phyloP scores from a whole-genome alignment of 441 rosid species.

The Erodium texanum region DNA sequence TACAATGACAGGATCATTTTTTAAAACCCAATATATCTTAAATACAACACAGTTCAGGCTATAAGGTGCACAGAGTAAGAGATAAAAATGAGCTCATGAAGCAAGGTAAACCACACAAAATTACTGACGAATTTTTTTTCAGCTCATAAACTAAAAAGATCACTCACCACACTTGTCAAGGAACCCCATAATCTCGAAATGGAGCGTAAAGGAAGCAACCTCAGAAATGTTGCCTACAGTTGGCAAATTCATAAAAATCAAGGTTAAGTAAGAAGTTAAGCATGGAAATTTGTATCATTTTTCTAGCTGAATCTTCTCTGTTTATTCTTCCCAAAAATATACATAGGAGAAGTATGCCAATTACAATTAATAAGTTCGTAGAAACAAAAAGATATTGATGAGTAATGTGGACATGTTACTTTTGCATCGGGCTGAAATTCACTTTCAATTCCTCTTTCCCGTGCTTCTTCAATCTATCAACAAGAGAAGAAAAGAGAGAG shows the following conservation, averaged over 20 bases:
- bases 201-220: conserved; percentile 66
- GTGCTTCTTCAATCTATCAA: conserved; percentile 66
- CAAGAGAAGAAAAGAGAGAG: conserved; percentile 11
- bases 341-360: background rate
- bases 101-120: background rate
- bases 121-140: background rate
- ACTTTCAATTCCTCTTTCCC: conserved; percentile 62
- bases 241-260: conserved; percentile 14
- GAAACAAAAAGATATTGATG: conserved; percentile 13
- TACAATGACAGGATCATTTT: background rate
- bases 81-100: background rate
- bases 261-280: conserved; percentile 7
- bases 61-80: background rate
- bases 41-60: background rate
- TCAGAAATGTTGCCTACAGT: conserved; percentile 63
- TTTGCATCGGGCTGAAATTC: conserved; percentile 78
- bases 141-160: conserved; percentile 10
- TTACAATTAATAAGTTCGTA: conserved; percentile 1
- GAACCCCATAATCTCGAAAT: conserved; percentile 87
- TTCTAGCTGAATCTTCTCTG: background rate
- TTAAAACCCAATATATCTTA: background rate
- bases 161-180: conserved; percentile 55
- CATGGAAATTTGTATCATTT: conserved; percentile 4
- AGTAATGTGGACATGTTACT: conserved; percentile 27
- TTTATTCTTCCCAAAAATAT: background rate